phyloP scores from a whole-genome alignment of 2,329 filamentous ascomycete species.

The Fusarium sp. region DNA sequence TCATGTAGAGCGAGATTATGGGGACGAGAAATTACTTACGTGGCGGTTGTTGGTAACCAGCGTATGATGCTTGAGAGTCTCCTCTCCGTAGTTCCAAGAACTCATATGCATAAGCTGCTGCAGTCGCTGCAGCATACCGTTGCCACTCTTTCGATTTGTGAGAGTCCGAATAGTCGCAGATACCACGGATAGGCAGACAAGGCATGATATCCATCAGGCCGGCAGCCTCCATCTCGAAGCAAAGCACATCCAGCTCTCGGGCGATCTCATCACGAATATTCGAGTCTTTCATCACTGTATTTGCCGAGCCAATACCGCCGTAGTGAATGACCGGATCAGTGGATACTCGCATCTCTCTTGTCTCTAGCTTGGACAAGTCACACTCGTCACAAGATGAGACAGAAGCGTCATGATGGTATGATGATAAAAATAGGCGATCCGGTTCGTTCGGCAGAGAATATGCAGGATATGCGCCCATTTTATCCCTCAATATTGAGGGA shows the following conservation, averaged over 20 bases:
- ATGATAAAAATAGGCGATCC: neutral
- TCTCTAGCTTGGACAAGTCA: fast-evolving
- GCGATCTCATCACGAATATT: fast-evolving
- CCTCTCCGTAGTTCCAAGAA: fast-evolving
- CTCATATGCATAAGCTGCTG: neutral
- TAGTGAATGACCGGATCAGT: fast-evolving
- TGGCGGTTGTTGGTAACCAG: fast-evolving
- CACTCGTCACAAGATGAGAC: fast-evolving
- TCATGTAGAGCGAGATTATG: neutral
- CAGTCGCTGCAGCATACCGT: neutral
- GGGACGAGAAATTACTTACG: neutral
- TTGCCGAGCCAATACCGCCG: fast-evolving
- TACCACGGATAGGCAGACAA: neutral
- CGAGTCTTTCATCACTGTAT: fast-evolving
- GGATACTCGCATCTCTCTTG: fast-evolving
- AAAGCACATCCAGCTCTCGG: neutral
- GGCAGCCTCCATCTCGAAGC: neutral
- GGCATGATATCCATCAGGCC: neutral
- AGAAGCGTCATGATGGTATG: neutral
- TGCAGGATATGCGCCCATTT: fast-evolving
- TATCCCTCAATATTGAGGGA: fast-evolving
- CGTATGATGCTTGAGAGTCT: fast-evolving
- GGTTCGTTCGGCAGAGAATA: fast-evolving
- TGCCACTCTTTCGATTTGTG: neutral
- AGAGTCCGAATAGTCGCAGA: neutral